A percentile compares a stretch with the other conserved stretches of the same genome.
These are phyloP conservation scores for Agaricus blazei DNA, from an alignment of 768 basidiomycete species.

Conservation along the genomic window DNA sequence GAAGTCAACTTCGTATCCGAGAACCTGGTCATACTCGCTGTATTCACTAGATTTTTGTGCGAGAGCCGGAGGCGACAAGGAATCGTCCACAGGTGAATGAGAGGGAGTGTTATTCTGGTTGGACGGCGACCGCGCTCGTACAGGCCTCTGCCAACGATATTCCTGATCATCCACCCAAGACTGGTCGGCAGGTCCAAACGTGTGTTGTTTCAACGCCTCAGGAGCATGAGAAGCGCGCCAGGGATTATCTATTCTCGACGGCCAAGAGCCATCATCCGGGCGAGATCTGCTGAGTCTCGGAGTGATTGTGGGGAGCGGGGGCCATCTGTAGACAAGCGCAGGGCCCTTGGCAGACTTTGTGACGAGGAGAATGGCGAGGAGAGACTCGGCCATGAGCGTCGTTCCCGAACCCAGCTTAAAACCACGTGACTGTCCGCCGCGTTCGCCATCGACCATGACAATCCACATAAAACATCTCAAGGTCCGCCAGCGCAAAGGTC, in stretches of 20 bases:
- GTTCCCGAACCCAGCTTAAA: too few species aligned
- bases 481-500: too few species aligned
- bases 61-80: constrained; percentile 34
- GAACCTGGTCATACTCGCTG: constrained; percentile 60
- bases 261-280: constrained; percentile 39
- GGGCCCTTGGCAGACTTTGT: constrained; percentile 81
- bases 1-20: constrained; percentile 79
- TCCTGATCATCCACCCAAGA: constrained; percentile 34
- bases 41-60: constrained; percentile 21
- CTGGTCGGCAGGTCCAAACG: constrained; percentile 18
- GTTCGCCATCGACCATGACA: too few species aligned
- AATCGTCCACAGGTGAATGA: constrained; percentile 44
- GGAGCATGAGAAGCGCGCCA: constrained; percentile 53
- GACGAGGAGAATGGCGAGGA: constrained; percentile 78
- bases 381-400: constrained; percentile 63
- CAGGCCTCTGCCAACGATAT: constrained; percentile 61
- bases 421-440: too few species aligned
- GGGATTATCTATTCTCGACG: constrained; percentile 63
- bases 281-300: constrained; percentile 69
- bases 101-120: constrained; percentile 38
- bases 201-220: constrained; percentile 24
- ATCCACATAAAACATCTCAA: too few species aligned
- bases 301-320: constrained; percentile 59
- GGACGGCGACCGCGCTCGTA: constrained; percentile 48
- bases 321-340: constrained; percentile 81